Evolutionary conservation across 2,329 filamentous ascomycete genomes (phyloP).

Genomic region (Pseudogymnoascus sp.): DNA sequence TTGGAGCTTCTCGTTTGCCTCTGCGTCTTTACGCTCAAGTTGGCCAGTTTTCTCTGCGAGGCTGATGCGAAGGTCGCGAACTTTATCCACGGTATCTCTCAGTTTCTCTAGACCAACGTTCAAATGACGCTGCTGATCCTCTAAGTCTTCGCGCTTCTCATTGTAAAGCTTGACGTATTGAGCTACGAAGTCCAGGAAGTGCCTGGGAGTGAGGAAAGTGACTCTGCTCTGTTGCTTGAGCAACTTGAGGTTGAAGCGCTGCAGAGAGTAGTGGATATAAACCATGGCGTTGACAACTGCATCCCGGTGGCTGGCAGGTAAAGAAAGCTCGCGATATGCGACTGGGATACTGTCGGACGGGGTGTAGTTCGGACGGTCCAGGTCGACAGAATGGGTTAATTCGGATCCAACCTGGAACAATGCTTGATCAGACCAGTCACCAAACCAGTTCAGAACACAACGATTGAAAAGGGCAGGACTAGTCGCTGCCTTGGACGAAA

Average conservation of each 20-base stretch:
- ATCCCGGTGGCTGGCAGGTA: constrained; percentile 86
- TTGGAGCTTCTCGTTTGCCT: constrained; percentile 95
- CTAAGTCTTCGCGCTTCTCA: constrained; percentile 95
- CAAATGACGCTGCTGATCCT: constrained; percentile 96
- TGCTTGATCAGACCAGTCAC: constrained; percentile 98
- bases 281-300: constrained; percentile 97
- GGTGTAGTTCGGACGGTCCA: constrained; percentile 77
- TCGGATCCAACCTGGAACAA: constrained; percentile 96
- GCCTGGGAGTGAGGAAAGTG: constrained; percentile 89
- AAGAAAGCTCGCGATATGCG: constrained; percentile 73
- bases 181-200: constrained; percentile 96
- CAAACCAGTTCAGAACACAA: constrained; percentile 99
- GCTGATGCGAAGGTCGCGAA: constrained; percentile 81
- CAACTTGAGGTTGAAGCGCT: constrained; percentile 79
- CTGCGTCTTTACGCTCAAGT: constrained; percentile 84
- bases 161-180: constrained; percentile 97
- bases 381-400: constrained; percentile 89
- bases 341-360: constrained; percentile 89
- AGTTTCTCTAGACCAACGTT: constrained; percentile 98
- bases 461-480: constrained; percentile 98
- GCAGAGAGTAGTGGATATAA: constrained; percentile 92
- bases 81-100: constrained; percentile 93
- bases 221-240: constrained; percentile 85
- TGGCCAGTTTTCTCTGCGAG: constrained; percentile 91
- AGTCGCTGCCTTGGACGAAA: constrained; percentile 93